Conservation (phyloP, 805 yeast species). For the Barnettozyma vustinii region DNA sequence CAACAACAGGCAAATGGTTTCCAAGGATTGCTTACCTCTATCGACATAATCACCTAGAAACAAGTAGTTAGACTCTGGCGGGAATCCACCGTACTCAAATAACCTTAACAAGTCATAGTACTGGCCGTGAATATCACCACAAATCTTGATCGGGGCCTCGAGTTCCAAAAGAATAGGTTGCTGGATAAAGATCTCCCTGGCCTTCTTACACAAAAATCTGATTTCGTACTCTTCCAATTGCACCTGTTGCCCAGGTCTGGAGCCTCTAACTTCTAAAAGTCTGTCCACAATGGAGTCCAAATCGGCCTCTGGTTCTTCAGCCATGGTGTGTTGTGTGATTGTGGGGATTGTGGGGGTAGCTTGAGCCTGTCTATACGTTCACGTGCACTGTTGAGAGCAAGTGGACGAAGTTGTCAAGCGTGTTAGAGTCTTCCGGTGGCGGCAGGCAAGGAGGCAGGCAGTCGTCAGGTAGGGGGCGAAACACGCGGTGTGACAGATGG, state of each 20-base stretch:
- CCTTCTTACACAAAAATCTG: slow-evolving; percentile 92
- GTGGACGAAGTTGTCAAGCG: background rate
- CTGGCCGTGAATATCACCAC: slow-evolving; percentile 99
- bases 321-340: slow-evolving; percentile 23
- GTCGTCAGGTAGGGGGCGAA: background rate
- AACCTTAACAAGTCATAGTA: slow-evolving; percentile 92
- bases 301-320: slow-evolving; percentile 71
- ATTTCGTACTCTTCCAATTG: slow-evolving; percentile 91
- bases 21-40: slow-evolving; percentile 96
- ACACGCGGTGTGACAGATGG: background rate
- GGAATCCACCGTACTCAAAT: slow-evolving; percentile 98
- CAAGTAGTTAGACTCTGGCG: slow-evolving; percentile 95
- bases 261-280: slow-evolving; percentile 94
- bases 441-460: slow-evolving; percentile 2
- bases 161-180: slow-evolving; percentile 93
- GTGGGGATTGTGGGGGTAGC: slow-evolving; percentile 2
- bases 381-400: background rate
- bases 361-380: background rate
- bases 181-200: slow-evolving; percentile 95
- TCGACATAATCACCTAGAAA: slow-evolving; percentile 97
- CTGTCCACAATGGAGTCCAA: slow-evolving; percentile 96
- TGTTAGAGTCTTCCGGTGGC: background rate
- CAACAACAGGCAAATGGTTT: slow-evolving; percentile 87
- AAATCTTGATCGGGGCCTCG: slow-evolving; percentile 93
- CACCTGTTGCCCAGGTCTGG: slow-evolving; percentile 97